phyloP scores from a whole-genome alignment of 2,329 filamentous ascomycete genomes.

The Emydomyces testavorans region DNA sequence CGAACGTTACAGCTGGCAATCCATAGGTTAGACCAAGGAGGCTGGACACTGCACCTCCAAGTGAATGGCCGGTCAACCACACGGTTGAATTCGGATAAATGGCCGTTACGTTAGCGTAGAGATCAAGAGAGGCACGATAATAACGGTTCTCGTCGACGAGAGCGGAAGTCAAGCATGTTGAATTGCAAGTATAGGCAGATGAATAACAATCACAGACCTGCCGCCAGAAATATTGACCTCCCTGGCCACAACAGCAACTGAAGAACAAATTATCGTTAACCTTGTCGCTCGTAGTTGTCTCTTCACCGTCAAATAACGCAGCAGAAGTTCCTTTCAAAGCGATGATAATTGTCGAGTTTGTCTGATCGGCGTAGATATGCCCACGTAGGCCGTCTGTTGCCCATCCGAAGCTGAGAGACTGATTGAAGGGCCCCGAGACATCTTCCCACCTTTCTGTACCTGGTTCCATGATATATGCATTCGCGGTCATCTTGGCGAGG shows the following conservation, averaged over 20 bases:
- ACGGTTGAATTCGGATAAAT: conserved; percentile 74
- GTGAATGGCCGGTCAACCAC: conserved; percentile 85
- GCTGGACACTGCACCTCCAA: conserved; percentile 82
- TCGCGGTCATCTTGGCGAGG: conserved; percentile 75
- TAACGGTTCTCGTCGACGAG: conserved; percentile 77
- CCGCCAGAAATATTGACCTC: conserved; percentile 78
- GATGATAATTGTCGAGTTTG: conserved; percentile 77
- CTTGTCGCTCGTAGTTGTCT: conserved; percentile 95
- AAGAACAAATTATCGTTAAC: conserved; percentile 96
- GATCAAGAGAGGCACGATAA: conserved; percentile 75
- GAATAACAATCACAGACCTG: conserved; percentile 90
- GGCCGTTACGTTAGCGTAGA: conserved; percentile 85
- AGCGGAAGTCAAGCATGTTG: conserved; percentile 69
- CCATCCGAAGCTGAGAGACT: conserved; percentile 86
- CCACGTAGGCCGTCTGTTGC: conserved; percentile 76
- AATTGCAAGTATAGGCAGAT: conserved; percentile 78
- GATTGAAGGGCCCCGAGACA: conserved; percentile 67
- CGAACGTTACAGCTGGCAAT: conserved; percentile 79
- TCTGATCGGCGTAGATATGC: conserved; percentile 80
- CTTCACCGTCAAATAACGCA: conserved; percentile 91
- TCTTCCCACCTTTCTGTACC: conserved; percentile 70
- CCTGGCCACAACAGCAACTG: conserved; percentile 93
- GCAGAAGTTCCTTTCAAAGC: conserved; percentile 83
- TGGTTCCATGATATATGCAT: conserved; percentile 72
- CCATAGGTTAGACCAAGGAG: conserved; percentile 85